Evolutionary conservation across 208 protist genomes (phyloP).

Genomic region (Wallacemonas sp.): DNA sequence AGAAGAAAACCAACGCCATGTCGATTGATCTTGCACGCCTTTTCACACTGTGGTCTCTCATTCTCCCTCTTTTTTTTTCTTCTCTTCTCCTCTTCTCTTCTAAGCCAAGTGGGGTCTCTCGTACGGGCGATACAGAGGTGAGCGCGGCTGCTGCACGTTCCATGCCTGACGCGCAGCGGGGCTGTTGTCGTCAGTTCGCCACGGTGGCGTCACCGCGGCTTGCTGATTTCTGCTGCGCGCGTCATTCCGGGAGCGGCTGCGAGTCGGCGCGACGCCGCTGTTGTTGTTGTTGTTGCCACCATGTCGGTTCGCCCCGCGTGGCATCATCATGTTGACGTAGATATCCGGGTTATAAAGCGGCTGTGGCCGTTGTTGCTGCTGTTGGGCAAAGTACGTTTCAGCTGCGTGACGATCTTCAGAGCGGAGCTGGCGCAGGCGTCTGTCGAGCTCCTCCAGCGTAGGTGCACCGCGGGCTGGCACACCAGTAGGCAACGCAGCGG

Average conservation of each 20-base stretch:
- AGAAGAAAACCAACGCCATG: too few relatives aligned
- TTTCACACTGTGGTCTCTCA: too few relatives aligned
- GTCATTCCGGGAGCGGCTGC: too few relatives aligned
- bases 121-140: slow-evolving; percentile 21
- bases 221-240: too few relatives aligned
- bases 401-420: slow-evolving; percentile 12
- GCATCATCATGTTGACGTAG: slow-evolving; percentile 22
- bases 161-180: slow-evolving; percentile 49
- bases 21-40: too few relatives aligned
- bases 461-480: slow-evolving; percentile 39
- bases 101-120: too few relatives aligned
- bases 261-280: slow-evolving; percentile 20
- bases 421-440: slow-evolving; percentile 50
- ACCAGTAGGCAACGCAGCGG: slow-evolving; percentile 1
- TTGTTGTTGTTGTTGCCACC: slow-evolving; percentile 3
- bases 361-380: slow-evolving; percentile 15
- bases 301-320: not conserved
- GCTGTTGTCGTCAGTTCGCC: slow-evolving; percentile 72
- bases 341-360: slow-evolving; percentile 10
- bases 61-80: not conserved
- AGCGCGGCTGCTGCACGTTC: slow-evolving; percentile 54
- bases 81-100: not conserved
- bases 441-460: slow-evolving; percentile 55
- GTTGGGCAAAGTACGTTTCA: slow-evolving; percentile 8
- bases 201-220: slow-evolving; percentile 52